Evolutionary conservation across 1,284 basidiomycete species (phyloP).

Genomic region (Malassezia slooffiae): DNA sequence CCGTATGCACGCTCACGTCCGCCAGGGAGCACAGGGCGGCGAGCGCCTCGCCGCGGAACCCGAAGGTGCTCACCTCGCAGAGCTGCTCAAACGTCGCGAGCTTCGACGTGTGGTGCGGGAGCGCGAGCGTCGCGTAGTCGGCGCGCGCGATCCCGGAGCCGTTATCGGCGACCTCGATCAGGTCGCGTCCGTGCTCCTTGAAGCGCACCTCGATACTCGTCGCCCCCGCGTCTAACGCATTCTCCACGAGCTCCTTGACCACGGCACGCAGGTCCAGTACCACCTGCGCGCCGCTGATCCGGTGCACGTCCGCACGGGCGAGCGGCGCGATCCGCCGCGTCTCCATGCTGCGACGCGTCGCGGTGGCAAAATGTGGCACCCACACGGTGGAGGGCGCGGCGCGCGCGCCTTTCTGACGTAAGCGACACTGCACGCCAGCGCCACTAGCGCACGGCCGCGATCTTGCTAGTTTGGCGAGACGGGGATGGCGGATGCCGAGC

Average conservation of each 20-base stretch:
- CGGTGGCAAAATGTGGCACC: no score
- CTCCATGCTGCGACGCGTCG: no score
- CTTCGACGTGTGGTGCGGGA: slow-evolving; percentile 93
- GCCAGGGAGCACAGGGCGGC: slow-evolving; percentile 81
- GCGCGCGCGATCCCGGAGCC: slow-evolving; percentile 69
- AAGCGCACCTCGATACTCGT: slow-evolving; percentile 80
- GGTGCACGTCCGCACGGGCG: slow-evolving; percentile 28
- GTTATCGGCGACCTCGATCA: slow-evolving; percentile 84
- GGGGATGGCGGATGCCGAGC: no score
- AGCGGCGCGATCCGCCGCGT: slow-evolving; percentile 24
- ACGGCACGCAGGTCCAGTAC: slow-evolving; percentile 82
- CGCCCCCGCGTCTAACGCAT: slow-evolving; percentile 83
- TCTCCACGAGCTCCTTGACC: slow-evolving; percentile 93
- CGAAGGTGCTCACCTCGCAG: slow-evolving; percentile 68
- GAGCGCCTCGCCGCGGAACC: slow-evolving; percentile 90
- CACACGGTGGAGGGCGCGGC: no score
- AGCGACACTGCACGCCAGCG: no score
- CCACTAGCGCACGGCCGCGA: no score
- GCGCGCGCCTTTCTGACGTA: no score
- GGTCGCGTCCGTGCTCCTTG: slow-evolving; percentile 73
- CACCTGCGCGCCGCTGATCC: slow-evolving; percentile 80
- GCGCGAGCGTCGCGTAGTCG: slow-evolving; percentile 66
- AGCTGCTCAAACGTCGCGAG: slow-evolving; percentile 67
- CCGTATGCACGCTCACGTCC: slow-evolving; percentile 48
- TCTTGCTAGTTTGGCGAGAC: no score